Conservation (phyloP, 176 grass and related monocot genomes). For the Luzula sylvatica region DNA sequence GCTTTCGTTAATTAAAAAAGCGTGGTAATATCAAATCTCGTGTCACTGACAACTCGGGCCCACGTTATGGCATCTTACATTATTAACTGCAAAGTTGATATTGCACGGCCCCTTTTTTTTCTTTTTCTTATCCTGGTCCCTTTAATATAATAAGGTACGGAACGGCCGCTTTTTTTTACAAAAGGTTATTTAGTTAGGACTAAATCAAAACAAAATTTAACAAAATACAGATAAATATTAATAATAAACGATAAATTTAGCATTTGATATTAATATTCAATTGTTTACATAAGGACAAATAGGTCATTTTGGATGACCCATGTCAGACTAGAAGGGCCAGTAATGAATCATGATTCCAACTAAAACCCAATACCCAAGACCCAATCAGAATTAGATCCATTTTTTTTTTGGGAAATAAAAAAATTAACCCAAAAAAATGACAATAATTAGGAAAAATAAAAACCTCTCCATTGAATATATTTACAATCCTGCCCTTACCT, state of each 20-base stretch:
- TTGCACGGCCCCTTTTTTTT: neutral
- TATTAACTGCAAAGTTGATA: neutral
- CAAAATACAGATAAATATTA: no score
- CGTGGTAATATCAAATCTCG: neutral
- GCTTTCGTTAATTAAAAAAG: neutral
- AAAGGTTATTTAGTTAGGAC: no score
- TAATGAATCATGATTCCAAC: neutral
- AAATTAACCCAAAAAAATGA: conserved; percentile 17
- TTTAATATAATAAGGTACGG: neutral
- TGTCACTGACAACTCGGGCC: neutral
- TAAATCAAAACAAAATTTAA: no score
- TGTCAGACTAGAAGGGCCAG: conserved; percentile 11
- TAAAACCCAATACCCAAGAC: neutral
- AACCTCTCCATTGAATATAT: conserved; percentile 3
- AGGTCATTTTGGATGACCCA: conserved; percentile 6
- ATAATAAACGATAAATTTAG: neutral
- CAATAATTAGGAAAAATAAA: conserved; percentile 15
- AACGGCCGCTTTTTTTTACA: neutral
- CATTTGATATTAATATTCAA: neutral
- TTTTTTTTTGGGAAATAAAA: conserved; percentile 14
- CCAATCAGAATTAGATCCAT: neutral
- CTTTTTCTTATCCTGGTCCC: neutral
- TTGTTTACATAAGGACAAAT: conserved; percentile 8
- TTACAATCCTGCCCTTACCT: neutral
- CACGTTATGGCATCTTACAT: neutral